Evolutionary conservation across 1,139 yeast species (phyloP).

Genomic region (Hyphopichia burtonii): DNA sequence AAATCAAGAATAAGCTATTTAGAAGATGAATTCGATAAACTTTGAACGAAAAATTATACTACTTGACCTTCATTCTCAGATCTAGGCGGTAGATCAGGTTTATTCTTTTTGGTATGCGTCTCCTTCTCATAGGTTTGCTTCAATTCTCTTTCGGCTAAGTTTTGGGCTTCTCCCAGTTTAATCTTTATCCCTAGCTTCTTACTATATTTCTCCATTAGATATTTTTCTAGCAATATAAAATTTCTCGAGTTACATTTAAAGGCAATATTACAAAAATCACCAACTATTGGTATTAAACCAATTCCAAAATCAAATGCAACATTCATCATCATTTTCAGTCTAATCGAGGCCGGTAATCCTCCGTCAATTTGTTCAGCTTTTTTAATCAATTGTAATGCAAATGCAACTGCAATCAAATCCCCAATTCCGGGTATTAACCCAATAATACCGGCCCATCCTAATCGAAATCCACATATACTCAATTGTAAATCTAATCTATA

Average conservation of each 20-base stretch:
- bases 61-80: neutral
- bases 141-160: neutral
- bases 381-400: constrained; percentile 51
- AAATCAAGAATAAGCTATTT: constrained; percentile 25
- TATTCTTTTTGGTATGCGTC: neutral
- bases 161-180: neutral
- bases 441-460: constrained; percentile 74
- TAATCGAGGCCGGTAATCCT: constrained; percentile 55
- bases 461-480: constrained; percentile 59
- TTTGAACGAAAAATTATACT: constrained; percentile 4
- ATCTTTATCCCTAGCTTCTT: constrained; percentile 1
- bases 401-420: constrained; percentile 46
- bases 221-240: constrained; percentile 59
- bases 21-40: constrained; percentile 22
- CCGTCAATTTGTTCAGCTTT: constrained; percentile 60
- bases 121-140: neutral
- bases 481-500: constrained; percentile 65
- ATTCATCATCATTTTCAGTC: constrained; percentile 57
- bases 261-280: constrained; percentile 63
- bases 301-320: constrained; percentile 63
- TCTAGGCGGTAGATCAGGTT: neutral
- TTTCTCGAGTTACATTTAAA: constrained; percentile 79
- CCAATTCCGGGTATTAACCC: constrained; percentile 72
- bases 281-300: constrained; percentile 73
- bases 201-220: constrained; percentile 46